These are phyloP conservation scores for Xylaria curta DNA, from an alignment of 495 filamentous ascomycete genomes.

Conservation along the genomic window DNA sequence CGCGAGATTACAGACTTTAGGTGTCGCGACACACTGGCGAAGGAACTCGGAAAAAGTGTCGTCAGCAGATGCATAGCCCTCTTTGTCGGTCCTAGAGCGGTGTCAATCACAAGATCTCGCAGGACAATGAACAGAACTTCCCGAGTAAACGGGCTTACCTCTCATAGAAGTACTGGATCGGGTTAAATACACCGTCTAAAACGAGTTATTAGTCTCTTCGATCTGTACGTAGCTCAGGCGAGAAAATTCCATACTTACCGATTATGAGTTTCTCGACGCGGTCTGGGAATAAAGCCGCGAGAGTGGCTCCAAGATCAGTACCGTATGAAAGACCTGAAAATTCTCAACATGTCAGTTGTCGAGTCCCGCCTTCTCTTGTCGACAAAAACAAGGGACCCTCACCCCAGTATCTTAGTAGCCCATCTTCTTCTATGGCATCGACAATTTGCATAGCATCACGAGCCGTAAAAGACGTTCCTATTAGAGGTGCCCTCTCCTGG, in stretches of 20 bases:
- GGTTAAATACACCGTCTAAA: slow-evolving; percentile 49
- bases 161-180: slow-evolving; percentile 48
- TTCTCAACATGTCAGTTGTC: neutral
- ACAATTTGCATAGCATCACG: slow-evolving; percentile 53
- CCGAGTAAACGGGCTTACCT: slow-evolving; percentile 26
- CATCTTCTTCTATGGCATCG: slow-evolving; percentile 51
- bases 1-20: slow-evolving; percentile 14
- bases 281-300: slow-evolving; percentile 54
- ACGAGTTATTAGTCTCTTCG: neutral
- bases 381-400: slow-evolving; percentile 10
- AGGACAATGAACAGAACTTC: neutral
- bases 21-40: slow-evolving; percentile 21
- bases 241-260: neutral
- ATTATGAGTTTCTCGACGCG: slow-evolving; percentile 50
- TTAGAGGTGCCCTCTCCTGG: slow-evolving; percentile 34
- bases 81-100: neutral
- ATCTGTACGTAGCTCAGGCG: neutral
- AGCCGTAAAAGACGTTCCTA: slow-evolving; percentile 49
- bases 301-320: slow-evolving; percentile 48
- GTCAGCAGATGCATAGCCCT: slow-evolving; percentile 9
- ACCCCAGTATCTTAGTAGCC: slow-evolving; percentile 56
- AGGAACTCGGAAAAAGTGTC: slow-evolving; percentile 22
- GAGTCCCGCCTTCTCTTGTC: neutral
- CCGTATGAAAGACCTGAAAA: slow-evolving; percentile 51
- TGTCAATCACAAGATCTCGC: neutral